Conservation (phyloP, 768 basidiomycete genomes). For the Tricholoma bakamatsutake region DNA sequence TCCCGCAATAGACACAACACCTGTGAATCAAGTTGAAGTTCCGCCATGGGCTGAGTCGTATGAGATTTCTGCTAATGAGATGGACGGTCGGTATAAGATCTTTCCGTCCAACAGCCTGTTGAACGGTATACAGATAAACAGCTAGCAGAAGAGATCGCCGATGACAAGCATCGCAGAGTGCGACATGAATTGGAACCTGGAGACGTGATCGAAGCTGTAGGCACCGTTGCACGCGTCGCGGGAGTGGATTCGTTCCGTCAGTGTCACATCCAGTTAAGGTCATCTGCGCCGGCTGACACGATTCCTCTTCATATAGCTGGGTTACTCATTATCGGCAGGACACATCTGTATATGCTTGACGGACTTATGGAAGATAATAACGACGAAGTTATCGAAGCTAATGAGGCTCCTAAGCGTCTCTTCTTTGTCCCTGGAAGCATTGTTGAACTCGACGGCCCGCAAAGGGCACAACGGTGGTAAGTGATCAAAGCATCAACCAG, state of each 20-base stretch:
- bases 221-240: slow-evolving; percentile 80
- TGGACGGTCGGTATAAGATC: slow-evolving; percentile 41
- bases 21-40: slow-evolving; percentile 49
- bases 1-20: slow-evolving; percentile 45
- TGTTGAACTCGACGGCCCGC: slow-evolving; percentile 73
- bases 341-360: slow-evolving; percentile 86
- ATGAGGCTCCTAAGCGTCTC: slow-evolving; percentile 75
- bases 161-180: slow-evolving; percentile 85
- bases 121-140: slow-evolving; percentile 36
- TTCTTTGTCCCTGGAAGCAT: slow-evolving; percentile 84
- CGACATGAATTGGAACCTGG: slow-evolving; percentile 84
- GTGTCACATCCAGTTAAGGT: slow-evolving; percentile 19
- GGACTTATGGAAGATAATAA: slow-evolving; percentile 83
- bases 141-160: slow-evolving; percentile 71
- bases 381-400: slow-evolving; percentile 84
- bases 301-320: slow-evolving; percentile 50
- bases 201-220: slow-evolving; percentile 82
- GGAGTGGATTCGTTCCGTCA: slow-evolving; percentile 91
- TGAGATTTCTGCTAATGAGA: slow-evolving; percentile 57
- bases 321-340: slow-evolving; percentile 78
- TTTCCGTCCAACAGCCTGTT: neutral
- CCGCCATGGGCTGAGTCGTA: slow-evolving; percentile 74
- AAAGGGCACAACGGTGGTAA: slow-evolving; percentile 80
- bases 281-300: neutral
- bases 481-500: slow-evolving; percentile 11